phyloP scores from a whole-genome alignment of 768 basidiomycete genomes.

The Boletus huronensis region DNA sequence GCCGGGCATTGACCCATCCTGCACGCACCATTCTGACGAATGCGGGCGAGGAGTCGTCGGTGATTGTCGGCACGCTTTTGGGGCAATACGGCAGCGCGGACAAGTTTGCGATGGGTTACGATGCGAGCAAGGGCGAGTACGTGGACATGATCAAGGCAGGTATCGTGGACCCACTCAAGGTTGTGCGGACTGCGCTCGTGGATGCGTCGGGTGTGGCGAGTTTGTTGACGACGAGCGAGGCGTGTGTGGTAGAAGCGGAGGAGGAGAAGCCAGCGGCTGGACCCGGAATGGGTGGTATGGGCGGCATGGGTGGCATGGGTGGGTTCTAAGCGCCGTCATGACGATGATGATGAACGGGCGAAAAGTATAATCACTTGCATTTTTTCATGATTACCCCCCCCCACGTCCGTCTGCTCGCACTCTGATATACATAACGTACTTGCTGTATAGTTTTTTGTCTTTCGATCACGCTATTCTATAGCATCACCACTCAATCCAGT shows the following conservation, averaged over 20 bases:
- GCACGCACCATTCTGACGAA: conserved; percentile 87
- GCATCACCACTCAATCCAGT: background rate
- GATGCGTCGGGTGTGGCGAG: conserved; percentile 94
- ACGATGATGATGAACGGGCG: background rate
- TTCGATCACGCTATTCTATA: background rate
- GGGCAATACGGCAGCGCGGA: conserved; percentile 64
- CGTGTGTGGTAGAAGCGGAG: conserved; percentile 86
- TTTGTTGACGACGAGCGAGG: conserved; percentile 90
- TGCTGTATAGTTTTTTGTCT: background rate
- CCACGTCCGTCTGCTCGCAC: background rate
- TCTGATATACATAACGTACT: background rate
- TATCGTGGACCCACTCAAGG: conserved; percentile 95
- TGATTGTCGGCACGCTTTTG: conserved; percentile 87
- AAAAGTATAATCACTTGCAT: conserved; percentile 11
- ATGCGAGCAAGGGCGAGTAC: conserved; percentile 88
- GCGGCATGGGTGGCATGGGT: conserved; percentile 56
- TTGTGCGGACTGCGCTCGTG: conserved; percentile 87
- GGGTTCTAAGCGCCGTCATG: conserved; percentile 35
- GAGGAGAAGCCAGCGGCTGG: conserved; percentile 62
- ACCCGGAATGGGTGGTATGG: conserved; percentile 62
- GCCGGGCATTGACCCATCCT: conserved; percentile 79
- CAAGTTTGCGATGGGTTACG: conserved; percentile 86
- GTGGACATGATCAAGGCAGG: conserved; percentile 93
- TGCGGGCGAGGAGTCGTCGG: conserved; percentile 90
- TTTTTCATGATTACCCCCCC: background rate